These are phyloP conservation scores for Cryptococcus sp. DNA, from an alignment of 1,284 basidiomycete genomes.

Conservation along the genomic window DNA sequence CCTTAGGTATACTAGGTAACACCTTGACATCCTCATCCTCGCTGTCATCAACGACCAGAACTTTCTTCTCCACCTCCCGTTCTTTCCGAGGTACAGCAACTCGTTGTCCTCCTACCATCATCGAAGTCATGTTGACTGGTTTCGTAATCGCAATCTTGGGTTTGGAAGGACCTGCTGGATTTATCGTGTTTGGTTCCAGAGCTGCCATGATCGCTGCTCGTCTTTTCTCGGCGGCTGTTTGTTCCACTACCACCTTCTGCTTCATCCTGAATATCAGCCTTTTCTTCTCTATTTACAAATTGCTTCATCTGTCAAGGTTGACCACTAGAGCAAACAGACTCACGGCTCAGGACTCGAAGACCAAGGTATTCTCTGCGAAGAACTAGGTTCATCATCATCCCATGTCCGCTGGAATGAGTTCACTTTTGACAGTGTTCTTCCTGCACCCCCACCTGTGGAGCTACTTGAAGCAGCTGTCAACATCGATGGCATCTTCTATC, in stretches of 20 bases:
- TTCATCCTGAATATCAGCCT: conserved; percentile 5
- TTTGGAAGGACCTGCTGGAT: conserved; percentile 8
- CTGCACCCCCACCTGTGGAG: background rate
- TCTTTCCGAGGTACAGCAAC: too few species aligned
- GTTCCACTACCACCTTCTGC: conserved; percentile 7
- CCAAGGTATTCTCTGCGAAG: conserved; percentile 8
- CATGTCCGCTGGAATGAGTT: conserved; percentile 40
- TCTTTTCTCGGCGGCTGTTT: conserved; percentile 32
- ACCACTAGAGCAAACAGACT: too few species aligned
- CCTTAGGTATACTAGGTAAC: conserved; percentile 9
- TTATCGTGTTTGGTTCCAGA: conserved; percentile 19
- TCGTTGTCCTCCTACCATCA: too few species aligned
- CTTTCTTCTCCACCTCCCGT: background rate
- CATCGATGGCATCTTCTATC: conserved; percentile 17
- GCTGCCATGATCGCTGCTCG: conserved; percentile 42
- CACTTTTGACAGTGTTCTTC: conserved; percentile 14
- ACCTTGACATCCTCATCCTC: background rate
- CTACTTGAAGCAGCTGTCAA: conserved; percentile 6
- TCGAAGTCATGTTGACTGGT: too few species aligned
- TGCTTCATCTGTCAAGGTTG: too few species aligned
- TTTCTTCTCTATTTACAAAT: background rate
- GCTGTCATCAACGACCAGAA: background rate
- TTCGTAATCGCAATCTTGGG: background rate
- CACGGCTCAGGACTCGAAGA: conserved; percentile 20
- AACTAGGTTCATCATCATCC: conserved; percentile 27